These are phyloP conservation scores for Saussurea involucrata DNA, from an alignment of 129 eudicot species.

Conservation along the genomic window DNA sequence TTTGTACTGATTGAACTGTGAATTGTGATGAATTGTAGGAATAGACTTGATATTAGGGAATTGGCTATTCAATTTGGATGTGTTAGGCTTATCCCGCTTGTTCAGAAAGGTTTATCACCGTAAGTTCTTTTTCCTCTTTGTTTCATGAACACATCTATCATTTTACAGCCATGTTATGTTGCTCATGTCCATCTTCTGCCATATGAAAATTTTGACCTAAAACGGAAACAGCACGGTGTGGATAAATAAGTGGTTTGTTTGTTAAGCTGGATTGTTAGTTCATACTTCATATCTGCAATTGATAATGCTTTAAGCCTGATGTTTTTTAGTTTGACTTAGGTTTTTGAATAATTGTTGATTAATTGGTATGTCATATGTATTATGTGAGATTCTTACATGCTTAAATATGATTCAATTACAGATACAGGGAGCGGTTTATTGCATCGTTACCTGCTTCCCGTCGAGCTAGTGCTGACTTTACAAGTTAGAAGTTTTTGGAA, in stretches of 20 bases:
- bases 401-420: constrained; percentile 21
- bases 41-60: constrained; percentile 74
- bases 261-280: neutral
- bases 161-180: neutral
- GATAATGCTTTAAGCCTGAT: neutral
- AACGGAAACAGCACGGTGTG: neutral
- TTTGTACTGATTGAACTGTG: neutral
- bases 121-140: constrained; percentile 29
- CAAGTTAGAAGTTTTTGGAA: neutral
- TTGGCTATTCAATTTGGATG: constrained; percentile 94
- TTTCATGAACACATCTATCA: neutral
- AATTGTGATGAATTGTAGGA: constrained; percentile 39
- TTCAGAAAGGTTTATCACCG: constrained; percentile 65
- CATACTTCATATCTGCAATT: neutral
- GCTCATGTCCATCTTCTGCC: neutral
- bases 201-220: neutral
- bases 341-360: neutral
- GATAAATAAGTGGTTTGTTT: neutral
- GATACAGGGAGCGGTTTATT: constrained; percentile 78
- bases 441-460: constrained; percentile 81
- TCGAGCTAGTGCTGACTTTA: constrained; percentile 66
- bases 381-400: neutral
- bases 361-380: neutral
- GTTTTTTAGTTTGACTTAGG: neutral
- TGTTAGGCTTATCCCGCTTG: constrained; percentile 80